Conservation (phyloP, 768 basidiomycete genomes). For the Kwoniella shandongensis region DNA sequence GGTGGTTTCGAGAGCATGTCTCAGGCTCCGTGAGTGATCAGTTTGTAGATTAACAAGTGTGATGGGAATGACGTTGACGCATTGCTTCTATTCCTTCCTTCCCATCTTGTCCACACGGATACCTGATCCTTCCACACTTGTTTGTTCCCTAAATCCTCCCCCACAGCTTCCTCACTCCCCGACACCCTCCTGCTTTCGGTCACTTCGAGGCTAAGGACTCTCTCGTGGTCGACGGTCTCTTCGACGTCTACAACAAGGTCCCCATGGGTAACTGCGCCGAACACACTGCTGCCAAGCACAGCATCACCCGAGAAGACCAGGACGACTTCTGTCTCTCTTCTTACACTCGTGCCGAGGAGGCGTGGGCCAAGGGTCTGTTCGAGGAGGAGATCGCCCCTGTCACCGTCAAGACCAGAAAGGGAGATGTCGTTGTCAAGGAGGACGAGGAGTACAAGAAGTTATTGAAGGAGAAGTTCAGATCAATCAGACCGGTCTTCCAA, state of each 20-base stretch:
- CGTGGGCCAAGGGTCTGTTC: conserved; percentile 83
- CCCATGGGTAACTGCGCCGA: conserved; percentile 99
- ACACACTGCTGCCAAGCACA: conserved; percentile 72
- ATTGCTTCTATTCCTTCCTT: no score
- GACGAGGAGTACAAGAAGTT: conserved; percentile 99
- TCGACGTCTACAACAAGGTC: conserved; percentile 96
- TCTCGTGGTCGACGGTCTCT: conserved; percentile 86
- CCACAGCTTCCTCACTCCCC: conserved; percentile 55
- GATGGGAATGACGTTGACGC: not conserved
- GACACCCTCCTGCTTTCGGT: conserved; percentile 64
- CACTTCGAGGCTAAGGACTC: conserved; percentile 85
- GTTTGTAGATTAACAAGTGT: no score
- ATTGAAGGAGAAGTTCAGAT: conserved; percentile 87
- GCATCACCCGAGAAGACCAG: conserved; percentile 80
- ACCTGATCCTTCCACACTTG: no score
- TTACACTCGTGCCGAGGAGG: conserved; percentile 85
- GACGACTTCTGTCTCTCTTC: conserved; percentile 92
- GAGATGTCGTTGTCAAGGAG: conserved; percentile 78
- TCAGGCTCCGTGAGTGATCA: conserved; percentile 80
- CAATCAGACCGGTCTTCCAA: conserved; percentile 85
- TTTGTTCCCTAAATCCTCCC: conserved; percentile 53
- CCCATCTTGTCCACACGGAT: no score
- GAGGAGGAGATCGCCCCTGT: conserved; percentile 85
- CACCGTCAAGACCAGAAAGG: conserved; percentile 73
- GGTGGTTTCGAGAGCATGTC: conserved; percentile 99